Base-by-base conservation (phyloP, 2,329 filamentous ascomycete species). In the Dothiorella sarmentorum region DNA sequence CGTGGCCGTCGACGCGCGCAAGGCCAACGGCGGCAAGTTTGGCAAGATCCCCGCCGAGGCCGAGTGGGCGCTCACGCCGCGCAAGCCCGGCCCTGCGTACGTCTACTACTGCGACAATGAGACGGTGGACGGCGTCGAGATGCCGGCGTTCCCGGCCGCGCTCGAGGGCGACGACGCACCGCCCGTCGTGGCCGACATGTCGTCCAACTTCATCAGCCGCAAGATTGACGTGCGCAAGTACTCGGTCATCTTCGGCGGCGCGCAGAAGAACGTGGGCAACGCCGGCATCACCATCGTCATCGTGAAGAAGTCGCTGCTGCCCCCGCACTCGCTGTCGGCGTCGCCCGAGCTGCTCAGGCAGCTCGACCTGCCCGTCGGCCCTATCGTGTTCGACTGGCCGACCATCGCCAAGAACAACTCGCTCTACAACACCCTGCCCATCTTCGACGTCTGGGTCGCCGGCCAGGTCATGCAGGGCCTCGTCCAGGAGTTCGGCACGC, bases 91-190 rank as follows among this genome's bases (percentile, higher is more conserved):
- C 27, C 74, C 62, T 84, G 78, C 91, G 0, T 80, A 96, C 67
- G 87, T 93, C 2, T 97, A 97, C 75, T 92, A 85, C 72, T 96
- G 93, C 73, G 89, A 92, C 73, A 97, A 97, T 67, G 92, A 97
- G 79, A 96, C 91, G 0, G 90, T 95, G 5, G 91, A 96, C 67
- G 92, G 92, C 31, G 91, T 97, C 17, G 93, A 97, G 70, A 96
- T 95, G 66, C 90, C 88, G 5, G 75, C 67, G 3, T 87, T 89
- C 68, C 93, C 93, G 22, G 76, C 86, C 63, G 72, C 74, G 7
- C 79, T 95, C 22, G 82, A 83, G 49, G 82, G 85, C 51, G 82
- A 86, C 52, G 84, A 85, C 29, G 85, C 86, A 1, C 71, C 72
- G 29, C 83, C 96, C 60, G 88, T 97, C 5, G 87, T 96, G 4